These are phyloP conservation scores for Oryza coarctata DNA, from an alignment of 176 grass and related monocot genomes.

Conservation along the genomic window DNA sequence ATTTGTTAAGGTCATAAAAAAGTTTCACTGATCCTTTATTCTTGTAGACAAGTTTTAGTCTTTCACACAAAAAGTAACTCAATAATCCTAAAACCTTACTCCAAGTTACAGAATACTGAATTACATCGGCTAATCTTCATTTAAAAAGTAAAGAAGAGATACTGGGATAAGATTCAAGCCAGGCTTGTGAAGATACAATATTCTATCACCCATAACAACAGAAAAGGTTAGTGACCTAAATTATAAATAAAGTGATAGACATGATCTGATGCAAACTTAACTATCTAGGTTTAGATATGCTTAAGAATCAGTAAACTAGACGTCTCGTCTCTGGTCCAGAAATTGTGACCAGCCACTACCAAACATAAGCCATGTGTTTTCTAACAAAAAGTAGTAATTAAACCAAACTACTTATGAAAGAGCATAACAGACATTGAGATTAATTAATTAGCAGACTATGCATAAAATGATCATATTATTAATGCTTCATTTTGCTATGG, in stretches of 20 bases:
- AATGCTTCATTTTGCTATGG: neutral
- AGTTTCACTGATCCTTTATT: neutral
- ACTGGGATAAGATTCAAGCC: neutral
- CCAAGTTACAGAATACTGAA: neutral
- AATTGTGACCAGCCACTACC: neutral
- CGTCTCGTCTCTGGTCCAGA: neutral
- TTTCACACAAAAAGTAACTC: neutral
- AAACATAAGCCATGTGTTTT: neutral
- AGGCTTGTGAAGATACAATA: neutral
- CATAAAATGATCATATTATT: neutral
- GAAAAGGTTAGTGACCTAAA: neutral
- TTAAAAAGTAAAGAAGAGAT: neutral
- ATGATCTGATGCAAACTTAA: neutral
- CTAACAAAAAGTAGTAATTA: neutral
- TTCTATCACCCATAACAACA: neutral
- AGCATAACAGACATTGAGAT: neutral
- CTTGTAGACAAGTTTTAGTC: neutral
- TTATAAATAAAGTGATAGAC: neutral
- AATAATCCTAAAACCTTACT: neutral
- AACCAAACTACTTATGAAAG: neutral
- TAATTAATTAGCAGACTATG: too few species aligned
- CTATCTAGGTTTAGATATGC: neutral
- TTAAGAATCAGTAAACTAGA: neutral
- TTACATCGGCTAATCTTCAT: neutral
- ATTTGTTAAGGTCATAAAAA: neutral